These are phyloP conservation scores for Elaeis oleifera DNA, from an alignment of 202 grass and related monocot species.

Conservation along the genomic window DNA sequence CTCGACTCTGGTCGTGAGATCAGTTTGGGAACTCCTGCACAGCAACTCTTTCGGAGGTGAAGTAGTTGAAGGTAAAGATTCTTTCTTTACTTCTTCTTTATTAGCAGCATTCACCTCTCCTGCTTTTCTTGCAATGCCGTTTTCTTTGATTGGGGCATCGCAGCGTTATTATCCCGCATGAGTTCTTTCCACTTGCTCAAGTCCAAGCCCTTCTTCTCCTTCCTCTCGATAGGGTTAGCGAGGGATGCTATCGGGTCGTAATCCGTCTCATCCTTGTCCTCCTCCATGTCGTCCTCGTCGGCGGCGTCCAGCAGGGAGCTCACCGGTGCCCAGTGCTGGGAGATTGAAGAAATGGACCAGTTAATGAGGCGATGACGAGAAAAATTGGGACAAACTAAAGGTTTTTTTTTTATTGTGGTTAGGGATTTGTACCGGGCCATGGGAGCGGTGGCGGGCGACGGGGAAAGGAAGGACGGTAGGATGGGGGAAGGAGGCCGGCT, in stretches of 20 bases:
- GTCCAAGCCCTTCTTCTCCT: slow-evolving; percentile 78
- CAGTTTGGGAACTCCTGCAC: neutral
- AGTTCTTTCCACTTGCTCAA: slow-evolving; percentile 71
- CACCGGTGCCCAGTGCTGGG: slow-evolving; percentile 52
- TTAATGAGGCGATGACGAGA: no score
- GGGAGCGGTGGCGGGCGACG: slow-evolving; percentile 84
- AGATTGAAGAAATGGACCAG: slow-evolving; percentile 6
- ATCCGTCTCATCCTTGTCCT: slow-evolving; percentile 42
- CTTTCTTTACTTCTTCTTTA: slow-evolving; percentile 5
- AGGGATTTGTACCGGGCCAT: slow-evolving; percentile 52
- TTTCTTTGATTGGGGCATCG: slow-evolving; percentile 1
- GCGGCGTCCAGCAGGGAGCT: slow-evolving; percentile 8
- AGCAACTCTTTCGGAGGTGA: neutral
- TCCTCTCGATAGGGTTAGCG: slow-evolving; percentile 49
- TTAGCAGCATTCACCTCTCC: neutral
- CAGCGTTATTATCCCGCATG: slow-evolving; percentile 13
- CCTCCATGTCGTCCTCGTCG: slow-evolving; percentile 20
- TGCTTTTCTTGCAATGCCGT: slow-evolving; percentile 1
- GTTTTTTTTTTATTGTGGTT: no score
- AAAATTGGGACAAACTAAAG: no score
- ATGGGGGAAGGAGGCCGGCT: slow-evolving; percentile 32
- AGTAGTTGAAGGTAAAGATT: neutral
- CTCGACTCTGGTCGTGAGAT: neutral
- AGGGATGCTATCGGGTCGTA: slow-evolving; percentile 19
- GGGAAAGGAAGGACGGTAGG: slow-evolving; percentile 80